A percentile compares a stretch with the other conserved stretches of the same genome.
Conservation (phyloP, 2,329 filamentous ascomycete species). For the Blastomyces parvus region DNA sequence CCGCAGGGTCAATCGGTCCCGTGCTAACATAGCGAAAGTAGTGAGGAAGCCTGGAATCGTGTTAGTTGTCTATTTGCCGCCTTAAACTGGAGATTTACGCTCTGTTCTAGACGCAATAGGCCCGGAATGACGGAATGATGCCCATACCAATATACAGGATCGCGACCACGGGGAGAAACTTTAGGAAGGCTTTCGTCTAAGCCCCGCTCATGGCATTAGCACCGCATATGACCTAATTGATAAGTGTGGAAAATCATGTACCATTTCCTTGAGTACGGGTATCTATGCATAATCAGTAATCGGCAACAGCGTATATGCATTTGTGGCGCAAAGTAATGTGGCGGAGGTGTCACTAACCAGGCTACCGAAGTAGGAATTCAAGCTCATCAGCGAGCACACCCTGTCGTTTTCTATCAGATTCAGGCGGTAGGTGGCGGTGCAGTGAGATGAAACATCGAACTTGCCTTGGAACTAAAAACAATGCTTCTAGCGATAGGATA, state of each 20-base stretch:
- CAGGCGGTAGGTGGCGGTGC: constrained; percentile 7
- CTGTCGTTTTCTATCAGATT: constrained; percentile 32
- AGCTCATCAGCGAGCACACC: constrained; percentile 74
- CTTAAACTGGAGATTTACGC: constrained; percentile 11
- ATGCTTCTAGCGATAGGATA: constrained; percentile 75
- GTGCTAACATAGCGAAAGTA: constrained; percentile 55
- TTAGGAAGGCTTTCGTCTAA: constrained; percentile 73
- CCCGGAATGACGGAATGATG: neutral
- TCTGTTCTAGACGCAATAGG: neutral
- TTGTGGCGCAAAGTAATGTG: constrained; percentile 9
- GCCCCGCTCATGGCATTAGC: constrained; percentile 3
- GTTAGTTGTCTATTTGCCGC: constrained; percentile 6
- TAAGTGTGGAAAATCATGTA: constrained; percentile 20
- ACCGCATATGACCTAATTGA: constrained; percentile 3
- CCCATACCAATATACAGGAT: constrained; percentile 64
- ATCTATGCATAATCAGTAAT: constrained; percentile 44
- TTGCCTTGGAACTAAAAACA: constrained; percentile 72
- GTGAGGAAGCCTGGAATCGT: constrained; percentile 61
- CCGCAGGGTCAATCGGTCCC: constrained; percentile 45
- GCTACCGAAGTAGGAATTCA: constrained; percentile 74
- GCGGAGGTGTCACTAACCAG: constrained; percentile 24
- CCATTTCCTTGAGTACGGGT: constrained; percentile 88
- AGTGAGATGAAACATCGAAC: constrained; percentile 10
- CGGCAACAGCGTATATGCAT: constrained; percentile 12
- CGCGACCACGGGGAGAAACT: constrained; percentile 67